Evolutionary conservation across 805 yeast genomes (phyloP).

Genomic region (Metschnikowia anglica): DNA sequence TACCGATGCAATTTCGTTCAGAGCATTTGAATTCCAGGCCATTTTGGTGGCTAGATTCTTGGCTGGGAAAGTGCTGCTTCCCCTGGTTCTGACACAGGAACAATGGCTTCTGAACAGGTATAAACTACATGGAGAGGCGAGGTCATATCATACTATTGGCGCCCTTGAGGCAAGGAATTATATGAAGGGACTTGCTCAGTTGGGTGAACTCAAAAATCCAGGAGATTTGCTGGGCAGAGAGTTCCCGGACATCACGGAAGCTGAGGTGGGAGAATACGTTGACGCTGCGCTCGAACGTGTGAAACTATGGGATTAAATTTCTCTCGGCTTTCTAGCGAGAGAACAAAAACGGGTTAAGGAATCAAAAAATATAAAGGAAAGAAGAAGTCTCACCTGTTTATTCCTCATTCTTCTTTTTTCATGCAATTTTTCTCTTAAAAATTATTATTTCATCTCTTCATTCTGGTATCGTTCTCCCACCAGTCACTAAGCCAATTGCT

Average conservation of each 20-base stretch:
- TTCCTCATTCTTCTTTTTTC: too few relatives aligned
- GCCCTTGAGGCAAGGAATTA: constrained; percentile 29
- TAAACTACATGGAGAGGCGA: constrained; percentile 39
- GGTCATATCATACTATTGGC: constrained; percentile 47
- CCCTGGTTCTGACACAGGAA: constrained; percentile 47
- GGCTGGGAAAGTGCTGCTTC: constrained; percentile 52
- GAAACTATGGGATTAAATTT: constrained; percentile 11
- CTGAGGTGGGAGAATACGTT: constrained; percentile 12
- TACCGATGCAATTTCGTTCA: constrained; percentile 59
- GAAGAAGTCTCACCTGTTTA: too few relatives aligned
- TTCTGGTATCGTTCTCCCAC: background rate
- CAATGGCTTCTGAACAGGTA: constrained; percentile 41
- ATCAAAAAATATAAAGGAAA: background rate
- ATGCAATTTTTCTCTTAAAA: background rate
- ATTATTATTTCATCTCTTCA: constrained; percentile 2
- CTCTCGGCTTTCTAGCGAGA: background rate
- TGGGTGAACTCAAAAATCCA: constrained; percentile 17
- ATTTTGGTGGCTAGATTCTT: constrained; percentile 62
- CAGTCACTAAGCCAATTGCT: background rate
- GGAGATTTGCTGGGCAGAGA: constrained; percentile 10
- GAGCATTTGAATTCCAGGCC: constrained; percentile 63
- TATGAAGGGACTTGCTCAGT: constrained; percentile 22
- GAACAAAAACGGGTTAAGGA: background rate
- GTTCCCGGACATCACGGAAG: constrained; percentile 15
- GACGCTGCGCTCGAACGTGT: constrained; percentile 8